A percentile compares a stretch with the other conserved stretches of the same genome.
These are phyloP conservation scores for Diaporthe nobilis DNA, from an alignment of 2,329 filamentous ascomycete species.

Conservation along the genomic window DNA sequence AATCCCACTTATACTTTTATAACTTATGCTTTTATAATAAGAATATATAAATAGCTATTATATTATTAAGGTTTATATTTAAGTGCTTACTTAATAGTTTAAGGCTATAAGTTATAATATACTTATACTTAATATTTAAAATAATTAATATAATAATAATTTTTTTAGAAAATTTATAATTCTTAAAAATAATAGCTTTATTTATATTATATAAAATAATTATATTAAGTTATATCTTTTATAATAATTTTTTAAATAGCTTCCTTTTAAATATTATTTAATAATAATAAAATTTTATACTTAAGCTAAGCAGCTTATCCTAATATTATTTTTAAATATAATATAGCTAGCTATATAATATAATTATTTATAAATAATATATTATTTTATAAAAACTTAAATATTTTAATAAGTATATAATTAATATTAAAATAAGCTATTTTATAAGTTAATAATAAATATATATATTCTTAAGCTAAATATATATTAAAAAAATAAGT, in stretches of 20 bases:
- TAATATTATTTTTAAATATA: too few relatives aligned
- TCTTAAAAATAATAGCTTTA: background rate
- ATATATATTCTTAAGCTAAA: too few relatives aligned
- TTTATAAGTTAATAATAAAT: too few relatives aligned
- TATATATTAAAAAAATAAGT: too few relatives aligned
- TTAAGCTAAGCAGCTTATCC: accelerated
- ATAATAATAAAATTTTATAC: too few relatives aligned
- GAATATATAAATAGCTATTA: too few relatives aligned
- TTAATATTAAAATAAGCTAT: background rate
- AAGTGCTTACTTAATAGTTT: too few relatives aligned
- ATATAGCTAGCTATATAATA: too few relatives aligned
- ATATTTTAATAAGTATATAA: background rate
- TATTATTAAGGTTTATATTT: too few relatives aligned
- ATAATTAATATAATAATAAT: background rate
- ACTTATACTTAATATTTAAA: background rate
- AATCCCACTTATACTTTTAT: background rate
- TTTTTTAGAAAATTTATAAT: background rate
- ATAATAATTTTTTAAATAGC: background rate
- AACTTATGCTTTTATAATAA: background rate
- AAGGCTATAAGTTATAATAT: background rate
- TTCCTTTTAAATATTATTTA: background rate
- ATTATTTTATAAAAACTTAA: too few relatives aligned
- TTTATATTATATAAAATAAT: background rate
- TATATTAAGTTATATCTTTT: background rate
- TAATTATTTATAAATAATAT: too few relatives aligned